Base-by-base conservation (phyloP, 2,329 filamentous ascomycete genomes). In the Cadophora sp. region DNA sequence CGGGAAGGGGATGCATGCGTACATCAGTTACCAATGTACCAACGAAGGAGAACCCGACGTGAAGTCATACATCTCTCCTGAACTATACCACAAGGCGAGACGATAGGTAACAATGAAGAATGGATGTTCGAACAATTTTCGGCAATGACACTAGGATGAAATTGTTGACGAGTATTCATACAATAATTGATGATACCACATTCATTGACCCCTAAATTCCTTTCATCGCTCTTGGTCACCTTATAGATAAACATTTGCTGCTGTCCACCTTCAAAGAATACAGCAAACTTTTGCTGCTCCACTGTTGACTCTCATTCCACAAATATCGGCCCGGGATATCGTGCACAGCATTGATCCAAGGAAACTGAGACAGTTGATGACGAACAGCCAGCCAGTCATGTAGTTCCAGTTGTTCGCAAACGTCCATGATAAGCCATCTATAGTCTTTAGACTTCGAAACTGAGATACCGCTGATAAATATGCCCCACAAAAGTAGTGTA, bases 361-460 rank as follows among this genome's bases (percentile, higher is more conserved):
- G 43, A 45, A 45, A 45, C 16, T 45, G 43, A 45, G 9, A 45
- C 43, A 45, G n/a, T 45, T 45, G 43, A 45, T 45, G 43, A 45
- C 43, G 43, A 45, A 45, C 43, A 45, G 43, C 43, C 43, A 45
- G 43, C 43, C 43, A 45, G 16, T 45, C 43, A 45, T 45, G 43
- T 45, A 45, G 43, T 45, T 45, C 43, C 8, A 45, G 43, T 45
- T 45, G 43, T 45, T 45, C 13, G 43, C 43, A 45, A 45, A 45
- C 43, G 43, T 45, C 43, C 43, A 45, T n/a, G 43, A 45, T 45
- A 45, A 45, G 43, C 43, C 43, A 45, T 45, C 43, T 8, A 45
- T 45, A 45, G 43, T 45, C 43, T 45, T 45, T 45, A 45, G 43
- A 45, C 43, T 45, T 45, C 43, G 43, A 45, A 45, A 45, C 43